Conservation (phyloP, 495 filamentous ascomycete species). For the Penicillium malachiteum region DNA sequence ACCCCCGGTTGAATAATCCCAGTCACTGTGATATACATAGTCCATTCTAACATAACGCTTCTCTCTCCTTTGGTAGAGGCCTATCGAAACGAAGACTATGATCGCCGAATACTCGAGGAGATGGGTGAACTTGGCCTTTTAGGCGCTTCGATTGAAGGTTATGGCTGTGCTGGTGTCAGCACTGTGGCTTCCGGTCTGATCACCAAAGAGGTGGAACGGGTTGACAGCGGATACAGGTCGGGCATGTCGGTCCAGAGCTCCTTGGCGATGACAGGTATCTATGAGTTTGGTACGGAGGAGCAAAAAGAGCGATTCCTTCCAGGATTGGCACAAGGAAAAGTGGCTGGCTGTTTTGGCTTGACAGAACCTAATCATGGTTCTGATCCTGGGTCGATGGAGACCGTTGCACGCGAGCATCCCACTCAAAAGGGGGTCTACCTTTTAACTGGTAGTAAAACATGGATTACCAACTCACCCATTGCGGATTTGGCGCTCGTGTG, state of each 20-base stretch:
- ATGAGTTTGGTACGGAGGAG: conserved; percentile 87
- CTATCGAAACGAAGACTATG: conserved; percentile 91
- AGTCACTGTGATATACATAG: background rate
- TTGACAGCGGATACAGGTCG: conserved; percentile 92
- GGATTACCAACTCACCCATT: conserved; percentile 98
- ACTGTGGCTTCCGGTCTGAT: conserved; percentile 91
- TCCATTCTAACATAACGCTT: background rate
- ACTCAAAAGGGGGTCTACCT: conserved; percentile 81
- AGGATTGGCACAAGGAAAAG: conserved; percentile 78
- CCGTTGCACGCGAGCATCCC: conserved; percentile 79
- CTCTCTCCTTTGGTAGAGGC: conserved; percentile 60
- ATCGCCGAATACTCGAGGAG: conserved; percentile 82
- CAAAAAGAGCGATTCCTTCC: conserved; percentile 88
- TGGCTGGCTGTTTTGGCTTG: conserved; percentile 88
- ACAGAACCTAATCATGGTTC: conserved; percentile 98
- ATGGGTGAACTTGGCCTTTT: conserved; percentile 95
- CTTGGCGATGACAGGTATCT: conserved; percentile 93
- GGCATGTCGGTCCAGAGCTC: conserved; percentile 97
- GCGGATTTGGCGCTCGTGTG: conserved; percentile 88
- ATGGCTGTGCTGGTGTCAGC: conserved; percentile 91
- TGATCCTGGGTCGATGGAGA: conserved; percentile 96
- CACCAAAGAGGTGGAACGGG: conserved; percentile 91
- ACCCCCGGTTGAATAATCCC: background rate
- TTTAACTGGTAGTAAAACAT: conserved; percentile 87
- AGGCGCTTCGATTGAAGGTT: conserved; percentile 87